These are phyloP conservation scores for Mrakia hoshinonis DNA, from an alignment of 768 basidiomycete genomes.

Conservation along the genomic window DNA sequence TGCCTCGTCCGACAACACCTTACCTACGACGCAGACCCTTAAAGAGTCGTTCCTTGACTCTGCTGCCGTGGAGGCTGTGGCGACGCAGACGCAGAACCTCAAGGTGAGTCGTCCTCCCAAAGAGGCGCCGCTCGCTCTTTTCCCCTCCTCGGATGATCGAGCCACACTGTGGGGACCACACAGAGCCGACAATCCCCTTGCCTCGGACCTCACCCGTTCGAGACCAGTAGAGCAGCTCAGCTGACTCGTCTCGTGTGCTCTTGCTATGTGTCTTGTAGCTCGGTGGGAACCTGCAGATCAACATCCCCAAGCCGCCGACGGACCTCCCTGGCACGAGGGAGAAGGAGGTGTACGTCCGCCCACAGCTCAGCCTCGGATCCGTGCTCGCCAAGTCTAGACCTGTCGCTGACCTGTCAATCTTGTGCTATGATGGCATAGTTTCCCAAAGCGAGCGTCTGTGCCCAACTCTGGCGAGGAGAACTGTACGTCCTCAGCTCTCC, in stretches of 20 bases:
- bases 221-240: not conserved
- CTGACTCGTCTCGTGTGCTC: not conserved
- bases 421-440: constrained; percentile 21
- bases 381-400: too few species aligned
- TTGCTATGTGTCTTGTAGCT: not conserved
- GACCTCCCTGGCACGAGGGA: constrained; percentile 26
- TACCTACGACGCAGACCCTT: not conserved
- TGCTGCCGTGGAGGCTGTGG: not conserved
- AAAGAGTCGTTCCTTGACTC: not conserved
- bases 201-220: not conserved
- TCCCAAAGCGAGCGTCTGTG: constrained; percentile 38
- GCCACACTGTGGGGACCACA: too few species aligned
- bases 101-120: not conserved
- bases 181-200: too few species aligned
- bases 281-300: constrained; percentile 7
- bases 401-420: too few species aligned
- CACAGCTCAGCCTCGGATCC: too few species aligned
- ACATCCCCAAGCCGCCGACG: constrained; percentile 28
- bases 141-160: too few species aligned
- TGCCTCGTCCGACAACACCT: not conserved
- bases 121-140: too few species aligned
- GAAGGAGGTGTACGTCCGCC: constrained; percentile 25
- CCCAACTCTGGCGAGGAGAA: constrained; percentile 25
- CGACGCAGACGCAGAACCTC: not conserved
- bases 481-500: not conserved